Evolutionary conservation across 805 yeast genomes (phyloP).

Genomic region (Lachancea meyersii): DNA sequence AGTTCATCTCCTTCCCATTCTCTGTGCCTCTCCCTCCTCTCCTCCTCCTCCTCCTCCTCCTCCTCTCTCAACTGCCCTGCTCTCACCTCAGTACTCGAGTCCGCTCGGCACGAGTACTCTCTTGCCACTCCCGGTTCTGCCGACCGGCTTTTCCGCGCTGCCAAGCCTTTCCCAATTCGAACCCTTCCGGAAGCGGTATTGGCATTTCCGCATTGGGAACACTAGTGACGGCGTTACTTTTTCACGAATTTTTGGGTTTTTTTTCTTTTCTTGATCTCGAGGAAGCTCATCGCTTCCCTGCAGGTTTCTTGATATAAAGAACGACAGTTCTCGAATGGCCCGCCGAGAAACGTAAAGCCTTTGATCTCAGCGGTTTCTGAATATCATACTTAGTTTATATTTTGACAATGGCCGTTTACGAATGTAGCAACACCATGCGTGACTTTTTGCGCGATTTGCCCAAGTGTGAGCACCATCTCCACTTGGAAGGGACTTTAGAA

Average conservation of each 20-base stretch:
- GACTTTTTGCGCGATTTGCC: conserved; percentile 63
- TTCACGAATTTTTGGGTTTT: not conserved
- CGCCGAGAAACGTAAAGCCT: too few relatives aligned
- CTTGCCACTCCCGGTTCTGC: too few relatives aligned
- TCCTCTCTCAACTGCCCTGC: too few relatives aligned
- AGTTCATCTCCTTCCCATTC: too few relatives aligned
- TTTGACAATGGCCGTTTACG: conserved; percentile 15
- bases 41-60: too few relatives aligned
- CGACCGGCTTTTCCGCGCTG: too few relatives aligned
- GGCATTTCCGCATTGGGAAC: not conserved
- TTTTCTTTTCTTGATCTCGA: not conserved
- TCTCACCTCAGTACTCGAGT: too few relatives aligned
- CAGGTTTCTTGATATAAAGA: not conserved
- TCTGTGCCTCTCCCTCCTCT: too few relatives aligned
- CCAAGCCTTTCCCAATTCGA: not conserved
- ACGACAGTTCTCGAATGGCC: too few relatives aligned
- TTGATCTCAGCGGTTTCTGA: too few relatives aligned
- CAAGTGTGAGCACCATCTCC: conserved; percentile 84
- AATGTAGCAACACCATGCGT: conserved; percentile 36
- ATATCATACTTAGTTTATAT: not conserved
- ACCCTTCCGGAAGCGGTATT: not conserved
- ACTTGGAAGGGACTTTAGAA: conserved; percentile 74
- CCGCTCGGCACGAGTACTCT: too few relatives aligned
- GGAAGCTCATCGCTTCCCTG: not conserved
- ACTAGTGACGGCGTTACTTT: too few relatives aligned